A percentile compares a stretch with the other conserved stretches of the same genome.
Conservation (phyloP, 768 basidiomycete genomes). For the Cystobasidiopsis lactophilus region DNA sequence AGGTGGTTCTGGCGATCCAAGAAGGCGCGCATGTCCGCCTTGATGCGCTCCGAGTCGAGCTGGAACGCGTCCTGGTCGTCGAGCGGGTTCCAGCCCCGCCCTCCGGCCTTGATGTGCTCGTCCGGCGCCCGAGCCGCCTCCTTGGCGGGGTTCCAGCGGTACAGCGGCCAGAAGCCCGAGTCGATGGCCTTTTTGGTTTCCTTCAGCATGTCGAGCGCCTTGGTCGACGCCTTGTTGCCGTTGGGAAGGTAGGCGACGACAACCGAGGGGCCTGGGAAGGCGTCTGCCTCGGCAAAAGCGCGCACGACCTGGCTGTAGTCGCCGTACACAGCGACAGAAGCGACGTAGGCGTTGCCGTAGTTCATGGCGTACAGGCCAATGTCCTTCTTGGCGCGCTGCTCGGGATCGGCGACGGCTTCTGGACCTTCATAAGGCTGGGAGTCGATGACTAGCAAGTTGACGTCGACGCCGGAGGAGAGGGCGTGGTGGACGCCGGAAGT, state of each 20-base stretch:
- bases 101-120: neutral
- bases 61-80: conserved; percentile 53
- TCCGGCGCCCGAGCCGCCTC: conserved; percentile 33
- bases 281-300: conserved; percentile 72
- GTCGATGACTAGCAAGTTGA: conserved; percentile 91
- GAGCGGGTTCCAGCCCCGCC: conserved; percentile 2
- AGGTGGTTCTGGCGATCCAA: conserved; percentile 91
- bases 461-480: conserved; percentile 67
- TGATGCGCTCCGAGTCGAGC: conserved; percentile 79
- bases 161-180: conserved; percentile 90
- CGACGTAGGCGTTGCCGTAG: conserved; percentile 88
- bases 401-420: conserved; percentile 44
- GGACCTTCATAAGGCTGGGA: conserved; percentile 46
- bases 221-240: conserved; percentile 41
- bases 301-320: conserved; percentile 89
- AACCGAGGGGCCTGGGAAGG: conserved; percentile 68
- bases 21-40: conserved; percentile 79
- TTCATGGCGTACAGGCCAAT: conserved; percentile 97
- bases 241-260: conserved; percentile 89
- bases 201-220: conserved; percentile 76
- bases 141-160: conserved; percentile 86
- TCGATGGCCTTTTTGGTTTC: conserved; percentile 95
- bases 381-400: conserved; percentile 68
- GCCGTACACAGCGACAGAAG: conserved; percentile 82
- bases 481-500: conserved; percentile 86